Base-by-base conservation (phyloP, 2,329 filamentous ascomycete species). In the Neonectria ditissima region DNA sequence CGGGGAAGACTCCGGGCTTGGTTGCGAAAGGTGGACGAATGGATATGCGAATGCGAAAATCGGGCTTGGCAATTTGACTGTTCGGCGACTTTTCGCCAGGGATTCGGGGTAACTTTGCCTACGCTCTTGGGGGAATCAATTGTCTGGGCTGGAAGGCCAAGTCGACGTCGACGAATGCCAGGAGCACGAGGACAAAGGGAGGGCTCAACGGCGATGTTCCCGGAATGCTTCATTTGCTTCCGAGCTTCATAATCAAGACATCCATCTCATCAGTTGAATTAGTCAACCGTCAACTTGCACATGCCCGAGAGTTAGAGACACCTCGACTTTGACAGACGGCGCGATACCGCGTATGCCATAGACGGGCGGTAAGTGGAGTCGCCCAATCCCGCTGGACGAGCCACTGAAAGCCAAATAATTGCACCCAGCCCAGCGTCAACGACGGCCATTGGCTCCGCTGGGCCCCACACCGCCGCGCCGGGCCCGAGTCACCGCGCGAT, bases 371-470 rank as follows among this genome's bases (percentile, higher is more conserved):
- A 54, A 47, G 48, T 54, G 48, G 48, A 44, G 22, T 20, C 37
- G 20, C 34, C 10, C 14, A 10, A 16, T 50, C 16, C 9, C n/a
- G 9, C n/a, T 41, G 37, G 9, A n/a, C 13, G 22, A 47, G 22
- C 14, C 28, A 13, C 22, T 16, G 5, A n/a, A 16, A 16, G 22
- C 18, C 10, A 26, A 18, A 18, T n/a, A n/a, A 22, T 47, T 32
- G 45, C 24, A 41, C 28, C 14, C 30, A 58, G 43, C 32, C 54
- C 47, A 30, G 66, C 65, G 65, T 45, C 45, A 67, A 63, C 34
- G 41, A 11, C 5, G 10, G 13, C 57, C 54, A 67, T 67, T 69
- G 67, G 67, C 28, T 18, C 24, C 47, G 22, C 14, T 1, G 34
- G 16, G 8, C 24, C 48, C 56, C 34, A 53, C 56, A 4, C 44